Evolutionary conservation across 2,329 filamentous ascomycete species (phyloP).

Genomic region (Phialophora macrospora): DNA sequence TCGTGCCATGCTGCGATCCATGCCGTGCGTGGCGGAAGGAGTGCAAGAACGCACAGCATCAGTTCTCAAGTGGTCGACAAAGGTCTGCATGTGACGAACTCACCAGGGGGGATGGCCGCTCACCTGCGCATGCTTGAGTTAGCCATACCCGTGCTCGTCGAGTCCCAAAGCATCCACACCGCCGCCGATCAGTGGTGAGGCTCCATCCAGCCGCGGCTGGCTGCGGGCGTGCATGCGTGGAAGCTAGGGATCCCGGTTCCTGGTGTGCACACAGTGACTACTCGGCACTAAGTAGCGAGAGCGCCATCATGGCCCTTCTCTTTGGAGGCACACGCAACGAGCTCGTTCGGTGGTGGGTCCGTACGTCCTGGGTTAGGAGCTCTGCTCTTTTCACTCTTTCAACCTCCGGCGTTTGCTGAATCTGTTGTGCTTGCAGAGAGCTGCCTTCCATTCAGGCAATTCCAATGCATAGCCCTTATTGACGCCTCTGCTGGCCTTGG

Average conservation of each 20-base stretch:
- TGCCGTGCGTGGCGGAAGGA: neutral
- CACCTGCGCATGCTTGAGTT: neutral
- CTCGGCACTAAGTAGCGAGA: neutral
- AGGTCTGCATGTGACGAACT: neutral
- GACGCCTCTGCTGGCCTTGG: neutral
- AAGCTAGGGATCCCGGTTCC: neutral
- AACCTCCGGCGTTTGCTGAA: neutral
- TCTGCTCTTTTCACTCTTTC: neutral
- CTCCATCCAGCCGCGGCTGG: conserved; percentile 1
- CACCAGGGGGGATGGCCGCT: neutral
- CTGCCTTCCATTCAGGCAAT: neutral
- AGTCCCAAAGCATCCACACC: neutral
- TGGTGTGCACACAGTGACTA: conserved; percentile 2
- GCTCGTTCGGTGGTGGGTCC: neutral
- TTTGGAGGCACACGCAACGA: neutral
- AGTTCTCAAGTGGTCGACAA: neutral
- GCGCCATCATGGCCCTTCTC: conserved; percentile 1
- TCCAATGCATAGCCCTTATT: neutral
- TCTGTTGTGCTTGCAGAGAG: neutral
- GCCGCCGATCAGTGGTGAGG: conserved; percentile 5
- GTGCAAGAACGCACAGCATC: neutral
- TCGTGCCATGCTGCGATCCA: neutral
- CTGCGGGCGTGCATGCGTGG: conserved; percentile 6
- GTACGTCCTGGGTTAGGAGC: neutral
- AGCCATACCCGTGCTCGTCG: neutral